Conservation (phyloP, 2,329 filamentous ascomycete genomes). For the Dactylellina leptospora region DNA sequence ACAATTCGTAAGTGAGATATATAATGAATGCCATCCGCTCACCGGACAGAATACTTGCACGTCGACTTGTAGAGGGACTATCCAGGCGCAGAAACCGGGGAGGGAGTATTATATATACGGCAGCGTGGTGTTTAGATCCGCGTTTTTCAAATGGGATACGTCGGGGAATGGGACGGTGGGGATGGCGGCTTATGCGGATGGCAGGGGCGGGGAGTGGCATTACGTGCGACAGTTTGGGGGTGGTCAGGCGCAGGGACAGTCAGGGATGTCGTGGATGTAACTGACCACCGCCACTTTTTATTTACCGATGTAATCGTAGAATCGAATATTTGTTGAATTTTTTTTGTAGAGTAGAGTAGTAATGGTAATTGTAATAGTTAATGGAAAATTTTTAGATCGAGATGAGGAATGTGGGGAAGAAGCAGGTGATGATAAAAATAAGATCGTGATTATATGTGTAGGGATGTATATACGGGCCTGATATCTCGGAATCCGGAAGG, state of each 20-base stretch:
- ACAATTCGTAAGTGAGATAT: constrained; percentile 34
- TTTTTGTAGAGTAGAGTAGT: too few species aligned
- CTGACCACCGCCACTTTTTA: too few species aligned
- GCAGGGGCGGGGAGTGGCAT: constrained; percentile 16
- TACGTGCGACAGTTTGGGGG: constrained; percentile 8
- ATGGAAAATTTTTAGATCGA: constrained; percentile 1
- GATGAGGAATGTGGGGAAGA: neutral
- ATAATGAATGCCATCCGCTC: constrained; percentile 26
- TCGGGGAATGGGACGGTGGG: constrained; percentile 36
- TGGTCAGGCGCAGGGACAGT: neutral
- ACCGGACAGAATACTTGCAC: constrained; percentile 19
- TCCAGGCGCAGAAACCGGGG: constrained; percentile 32
- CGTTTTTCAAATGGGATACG: constrained; percentile 51
- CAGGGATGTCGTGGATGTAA: neutral
- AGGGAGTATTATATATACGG: constrained; percentile 37
- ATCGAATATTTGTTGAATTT: too few species aligned
- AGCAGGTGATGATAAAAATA: neutral
- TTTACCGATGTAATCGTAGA: too few species aligned
- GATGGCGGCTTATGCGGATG: constrained; percentile 38
- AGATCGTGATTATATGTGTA: neutral
- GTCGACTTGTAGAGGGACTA: constrained; percentile 40
- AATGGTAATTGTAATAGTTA: neutral
- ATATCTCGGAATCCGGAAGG: too few species aligned
- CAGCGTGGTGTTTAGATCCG: constrained; percentile 33
- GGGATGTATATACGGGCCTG: too few species aligned